Evolutionary conservation across 306 rosid genomes (phyloP).

Genomic region (Geum urbanum): DNA sequence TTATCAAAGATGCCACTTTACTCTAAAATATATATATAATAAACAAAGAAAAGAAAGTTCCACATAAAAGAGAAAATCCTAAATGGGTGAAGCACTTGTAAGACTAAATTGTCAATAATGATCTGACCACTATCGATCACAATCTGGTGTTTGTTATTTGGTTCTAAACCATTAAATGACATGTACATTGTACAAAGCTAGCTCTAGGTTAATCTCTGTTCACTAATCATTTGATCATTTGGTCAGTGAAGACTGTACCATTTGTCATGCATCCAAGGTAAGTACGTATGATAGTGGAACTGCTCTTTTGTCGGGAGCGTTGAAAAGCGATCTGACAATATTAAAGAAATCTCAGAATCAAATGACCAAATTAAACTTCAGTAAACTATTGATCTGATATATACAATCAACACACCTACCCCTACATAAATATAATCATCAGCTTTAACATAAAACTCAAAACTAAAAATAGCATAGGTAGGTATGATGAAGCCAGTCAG

Average conservation of each 20-base stretch:
- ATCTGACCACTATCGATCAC: too few relatives aligned
- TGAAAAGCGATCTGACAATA: constrained; percentile 80
- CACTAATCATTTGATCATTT: constrained; percentile 80
- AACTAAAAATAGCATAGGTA: constrained; percentile 81
- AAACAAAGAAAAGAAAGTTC: too few relatives aligned
- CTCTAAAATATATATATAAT: too few relatives aligned
- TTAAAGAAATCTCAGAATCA: constrained; percentile 21
- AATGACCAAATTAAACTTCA: constrained; percentile 6
- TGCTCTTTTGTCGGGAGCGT: constrained; percentile 73
- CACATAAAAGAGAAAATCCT: too few relatives aligned
- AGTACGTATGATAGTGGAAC: constrained; percentile 64
- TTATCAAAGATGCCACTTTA: too few relatives aligned
- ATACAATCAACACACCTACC: constrained; percentile 54
- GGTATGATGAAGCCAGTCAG: constrained; percentile 96
- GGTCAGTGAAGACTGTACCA: constrained; percentile 93
- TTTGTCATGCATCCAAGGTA: constrained; percentile 98
- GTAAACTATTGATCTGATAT: not conserved
- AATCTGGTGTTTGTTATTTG: too few relatives aligned
- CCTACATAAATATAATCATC: constrained; percentile 95
- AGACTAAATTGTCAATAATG: too few relatives aligned
- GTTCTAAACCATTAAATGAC: not conserved
- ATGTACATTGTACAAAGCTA: not conserved
- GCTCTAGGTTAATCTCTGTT: not conserved
- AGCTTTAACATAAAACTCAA: constrained; percentile 89
- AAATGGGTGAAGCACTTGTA: too few relatives aligned